A percentile compares a stretch with the other conserved stretches of the same genome.
Evolutionary conservation across 164 flowering plant species (phyloP).

Genomic region (Piper betle): DNA sequence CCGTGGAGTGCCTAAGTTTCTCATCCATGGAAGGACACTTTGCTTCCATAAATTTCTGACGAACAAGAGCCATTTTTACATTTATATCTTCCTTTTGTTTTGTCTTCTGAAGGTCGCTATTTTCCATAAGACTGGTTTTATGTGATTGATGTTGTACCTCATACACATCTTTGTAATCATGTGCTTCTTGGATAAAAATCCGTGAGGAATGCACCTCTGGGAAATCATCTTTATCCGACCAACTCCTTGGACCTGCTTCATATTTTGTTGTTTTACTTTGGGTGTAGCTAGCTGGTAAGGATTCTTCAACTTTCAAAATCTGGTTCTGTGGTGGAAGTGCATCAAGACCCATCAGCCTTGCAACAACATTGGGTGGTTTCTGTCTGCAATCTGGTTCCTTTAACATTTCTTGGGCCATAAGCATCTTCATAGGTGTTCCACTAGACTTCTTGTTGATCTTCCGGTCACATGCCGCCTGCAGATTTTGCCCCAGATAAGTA

Average conservation of each 20-base stretch:
- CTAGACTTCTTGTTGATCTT: slow-evolving; percentile 35
- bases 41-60: slow-evolving; percentile 81
- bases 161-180: slow-evolving; percentile 46
- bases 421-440: slow-evolving; percentile 91
- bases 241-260: slow-evolving; percentile 20
- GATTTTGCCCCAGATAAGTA: slow-evolving; percentile 7
- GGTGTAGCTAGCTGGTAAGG: slow-evolving; percentile 24
- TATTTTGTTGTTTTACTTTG: slow-evolving; percentile 19
- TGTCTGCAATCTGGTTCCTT: slow-evolving; percentile 49
- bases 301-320: slow-evolving; percentile 24
- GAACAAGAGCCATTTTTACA: slow-evolving; percentile 75
- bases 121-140: slow-evolving; percentile 16
- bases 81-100: slow-evolving; percentile 19
- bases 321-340: slow-evolving; percentile 46
- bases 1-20: slow-evolving; percentile 66
- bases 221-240: slow-evolving; percentile 28
- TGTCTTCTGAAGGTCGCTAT: slow-evolving; percentile 28
- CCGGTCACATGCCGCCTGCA: slow-evolving; percentile 47
- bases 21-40: slow-evolving; percentile 71
- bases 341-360: slow-evolving; percentile 97
- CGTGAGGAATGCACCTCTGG: slow-evolving; percentile 19
- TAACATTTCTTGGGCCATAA: slow-evolving; percentile 87
- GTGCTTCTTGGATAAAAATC: slow-evolving; percentile 14
- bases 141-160: slow-evolving; percentile 53
- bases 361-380: slow-evolving; percentile 73